phyloP scores from a whole-genome alignment of 2,329 filamentous ascomycete genomes.

The Paramyrothecium roridum region DNA sequence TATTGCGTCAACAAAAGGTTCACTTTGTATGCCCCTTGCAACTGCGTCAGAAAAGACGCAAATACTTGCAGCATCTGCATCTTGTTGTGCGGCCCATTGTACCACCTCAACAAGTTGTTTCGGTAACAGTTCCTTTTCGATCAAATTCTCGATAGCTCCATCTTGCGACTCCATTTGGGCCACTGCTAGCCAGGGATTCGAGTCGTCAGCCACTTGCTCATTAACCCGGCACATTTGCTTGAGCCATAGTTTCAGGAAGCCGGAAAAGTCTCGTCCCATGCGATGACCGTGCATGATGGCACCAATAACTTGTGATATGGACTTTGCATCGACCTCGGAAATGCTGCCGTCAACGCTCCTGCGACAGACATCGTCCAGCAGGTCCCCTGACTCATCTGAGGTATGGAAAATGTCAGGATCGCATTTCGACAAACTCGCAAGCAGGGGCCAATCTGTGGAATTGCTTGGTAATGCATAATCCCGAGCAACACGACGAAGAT shows the following conservation, averaged over 20 bases:
- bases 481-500: conserved; percentile 39
- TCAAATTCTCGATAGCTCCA: conserved; percentile 14
- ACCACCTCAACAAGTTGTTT: conserved; percentile 41
- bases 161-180: conserved; percentile 12
- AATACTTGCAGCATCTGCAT: conserved; percentile 24
- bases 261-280: conserved; percentile 38
- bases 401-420: conserved; percentile 46
- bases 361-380: conserved; percentile 38
- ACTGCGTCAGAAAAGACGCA: conserved; percentile 42
- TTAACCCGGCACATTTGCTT: conserved; percentile 34
- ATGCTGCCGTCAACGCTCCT: conserved; percentile 22
- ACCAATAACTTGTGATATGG: conserved; percentile 32
- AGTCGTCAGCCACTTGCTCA: conserved; percentile 17
- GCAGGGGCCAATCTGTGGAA: conserved; percentile 38
- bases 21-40: conserved; percentile 35
- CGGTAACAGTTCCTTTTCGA: conserved; percentile 41
- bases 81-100: conserved; percentile 35
- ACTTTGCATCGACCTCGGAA: conserved; percentile 11
- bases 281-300: conserved; percentile 42
- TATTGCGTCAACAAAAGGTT: conserved; percentile 39
- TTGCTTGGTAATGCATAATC: conserved; percentile 34
- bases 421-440: conserved; percentile 37
- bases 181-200: conserved; percentile 30
- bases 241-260: conserved; percentile 46
- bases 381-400: conserved; percentile 30